Evolutionary conservation across 768 basidiomycete species (phyloP), one percentile per base, ranked within the genome.

Genomic region (Tephrocybe sp.): DNA sequence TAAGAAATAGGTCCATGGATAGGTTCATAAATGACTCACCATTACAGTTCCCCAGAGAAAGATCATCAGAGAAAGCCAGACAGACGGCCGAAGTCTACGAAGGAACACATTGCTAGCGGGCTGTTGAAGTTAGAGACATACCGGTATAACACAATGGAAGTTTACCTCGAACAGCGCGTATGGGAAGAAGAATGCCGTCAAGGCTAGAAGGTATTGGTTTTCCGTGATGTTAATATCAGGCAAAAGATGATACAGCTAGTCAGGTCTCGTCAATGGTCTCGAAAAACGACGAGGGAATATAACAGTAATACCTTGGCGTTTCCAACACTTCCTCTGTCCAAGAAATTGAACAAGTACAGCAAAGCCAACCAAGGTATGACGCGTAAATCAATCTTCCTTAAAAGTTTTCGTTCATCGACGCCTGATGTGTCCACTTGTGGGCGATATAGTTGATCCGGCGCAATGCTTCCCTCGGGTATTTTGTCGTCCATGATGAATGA

Each of bases 111-210:
- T 87, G 58, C 83, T 85, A 7, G 75, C 75, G 6, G 83, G 83
- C 84, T 87, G 40, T 23, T 23, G 34, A 20, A 9, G 5, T 15
- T 43, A 17, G 43, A 48, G n/a, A 25, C 24, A 12, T 38, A 8
- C 33, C 12, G 55, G 44, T 25, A 38, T 8, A 37, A n/a, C 34
- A 41, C 4, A 26, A 14, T 30, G 45, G 51, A 38, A 47, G 50
- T 71, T 53, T 30, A 85, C 87, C 75, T 88, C 87, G 14, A 89
- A 83, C 36, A 84, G 53, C 20, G 86, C 73, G 62, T 85, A 90
- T 8, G 84, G 83, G 50, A 88, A 84, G 70, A 89, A 91, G 73
- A 91, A 90, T 3, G 88, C 76, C 3, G 85, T 86, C 44, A 88
- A 69, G 3, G 84, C 83, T 47, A 85, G 73, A 25, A 87, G 72